A percentile compares a stretch with the other conserved stretches of the same genome.
Evolutionary conservation across 2,329 filamentous ascomycete species (phyloP).

Genomic region (Colletotrichum sp.): DNA sequence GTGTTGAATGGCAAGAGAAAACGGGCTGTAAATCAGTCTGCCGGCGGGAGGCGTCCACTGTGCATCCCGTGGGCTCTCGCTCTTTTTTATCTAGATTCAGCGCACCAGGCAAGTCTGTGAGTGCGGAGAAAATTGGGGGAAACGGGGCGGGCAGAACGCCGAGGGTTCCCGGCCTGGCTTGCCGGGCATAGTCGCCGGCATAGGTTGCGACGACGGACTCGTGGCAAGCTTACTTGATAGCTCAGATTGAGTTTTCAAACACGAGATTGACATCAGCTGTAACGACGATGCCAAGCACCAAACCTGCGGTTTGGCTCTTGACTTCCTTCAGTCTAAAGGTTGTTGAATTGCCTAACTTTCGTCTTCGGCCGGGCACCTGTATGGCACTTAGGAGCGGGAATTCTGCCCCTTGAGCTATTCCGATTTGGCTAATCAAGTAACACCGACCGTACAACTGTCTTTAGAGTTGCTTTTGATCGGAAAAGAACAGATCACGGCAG

Average conservation of each 20-base stretch:
- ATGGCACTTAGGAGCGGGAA: too few relatives aligned
- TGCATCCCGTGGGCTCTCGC: neutral
- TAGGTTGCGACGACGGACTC: neutral
- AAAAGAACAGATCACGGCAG: neutral
- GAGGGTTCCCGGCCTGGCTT: neutral
- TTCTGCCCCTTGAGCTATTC: neutral
- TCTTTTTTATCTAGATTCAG: neutral
- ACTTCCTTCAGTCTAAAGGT: neutral
- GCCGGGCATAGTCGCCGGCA: neutral
- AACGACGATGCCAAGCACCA: neutral
- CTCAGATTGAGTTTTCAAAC: neutral
- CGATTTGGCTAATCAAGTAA: neutral
- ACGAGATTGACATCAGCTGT: neutral
- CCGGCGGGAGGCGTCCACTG: neutral
- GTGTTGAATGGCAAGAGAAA: neutral
- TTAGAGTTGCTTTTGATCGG: neutral
- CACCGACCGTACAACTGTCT: neutral
- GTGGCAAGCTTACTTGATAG: neutral
- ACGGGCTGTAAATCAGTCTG: neutral
- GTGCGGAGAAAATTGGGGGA: neutral
- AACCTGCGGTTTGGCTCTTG: neutral
- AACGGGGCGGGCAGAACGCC: neutral
- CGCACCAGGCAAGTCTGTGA: neutral
- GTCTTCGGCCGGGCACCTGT: neutral
- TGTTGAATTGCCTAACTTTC: neutral